Evolutionary conservation across 106 monocot species (phyloP).

Genomic region (Alisma plantagoaquatica): DNA sequence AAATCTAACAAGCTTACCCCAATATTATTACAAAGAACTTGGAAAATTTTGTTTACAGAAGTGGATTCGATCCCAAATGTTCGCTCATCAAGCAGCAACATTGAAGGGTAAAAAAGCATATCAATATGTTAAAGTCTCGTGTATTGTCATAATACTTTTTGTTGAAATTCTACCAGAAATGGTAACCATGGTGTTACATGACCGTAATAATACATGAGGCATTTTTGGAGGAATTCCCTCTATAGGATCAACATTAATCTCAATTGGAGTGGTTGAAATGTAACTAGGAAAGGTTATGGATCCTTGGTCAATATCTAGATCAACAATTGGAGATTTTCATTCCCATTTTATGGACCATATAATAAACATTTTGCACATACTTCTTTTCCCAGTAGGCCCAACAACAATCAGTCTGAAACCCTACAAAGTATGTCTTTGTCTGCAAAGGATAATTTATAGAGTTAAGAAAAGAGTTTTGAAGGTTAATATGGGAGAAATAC

Average conservation of each 20-base stretch:
- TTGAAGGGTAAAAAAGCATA: too few relatives aligned
- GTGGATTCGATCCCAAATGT: too few relatives aligned
- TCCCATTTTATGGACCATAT: conserved; percentile 87
- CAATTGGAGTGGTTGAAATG: conserved; percentile 88
- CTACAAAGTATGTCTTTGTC: conserved; percentile 36
- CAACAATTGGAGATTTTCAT: conserved; percentile 97
- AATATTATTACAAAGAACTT: too few relatives aligned
- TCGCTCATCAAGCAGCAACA: too few relatives aligned
- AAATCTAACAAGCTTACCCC: too few relatives aligned
- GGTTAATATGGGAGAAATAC: too few relatives aligned
- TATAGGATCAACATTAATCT: conserved; percentile 88
- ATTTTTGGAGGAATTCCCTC: conserved; percentile 97
- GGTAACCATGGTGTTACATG: conserved; percentile 82
- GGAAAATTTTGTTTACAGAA: too few relatives aligned
- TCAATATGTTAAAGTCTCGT: too few relatives aligned
- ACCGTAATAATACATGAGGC: conserved; percentile 85
- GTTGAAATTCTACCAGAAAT: too few relatives aligned
- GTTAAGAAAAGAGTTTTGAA: not conserved
- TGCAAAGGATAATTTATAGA: too few relatives aligned
- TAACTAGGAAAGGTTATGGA: conserved; percentile 91
- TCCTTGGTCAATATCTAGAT: conserved; percentile 99
- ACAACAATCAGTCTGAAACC: conserved; percentile 97
- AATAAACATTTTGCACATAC: conserved; percentile 88
- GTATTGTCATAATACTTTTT: too few relatives aligned
- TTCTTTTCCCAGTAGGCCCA: conserved; percentile 98